Conservation (phyloP, 129 eudicot genomes). For the Tagetes patula region DNA sequence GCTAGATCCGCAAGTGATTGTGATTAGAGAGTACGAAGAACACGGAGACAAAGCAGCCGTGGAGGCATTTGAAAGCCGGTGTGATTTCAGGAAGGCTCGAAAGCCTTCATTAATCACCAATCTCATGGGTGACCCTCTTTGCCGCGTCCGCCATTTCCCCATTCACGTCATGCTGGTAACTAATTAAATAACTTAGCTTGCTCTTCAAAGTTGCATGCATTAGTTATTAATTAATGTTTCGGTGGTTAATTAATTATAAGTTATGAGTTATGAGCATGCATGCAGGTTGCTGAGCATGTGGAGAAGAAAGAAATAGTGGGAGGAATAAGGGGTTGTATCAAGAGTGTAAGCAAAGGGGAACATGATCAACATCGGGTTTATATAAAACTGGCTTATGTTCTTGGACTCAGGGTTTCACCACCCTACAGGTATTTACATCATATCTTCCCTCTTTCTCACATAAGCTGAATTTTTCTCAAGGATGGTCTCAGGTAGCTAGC, state of each 20-base stretch:
- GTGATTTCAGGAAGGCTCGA: background rate
- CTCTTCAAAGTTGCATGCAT: background rate
- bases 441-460: background rate
- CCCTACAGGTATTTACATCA: constrained; percentile 39
- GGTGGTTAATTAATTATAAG: too few species aligned
- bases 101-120: constrained; percentile 9
- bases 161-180: constrained; percentile 4
- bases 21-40: constrained; percentile 8
- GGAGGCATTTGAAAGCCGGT: constrained; percentile 1
- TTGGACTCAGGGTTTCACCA: constrained; percentile 63
- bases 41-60: background rate
- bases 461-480: too few species aligned
- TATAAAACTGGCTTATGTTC: constrained; percentile 56
- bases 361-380: constrained; percentile 23
- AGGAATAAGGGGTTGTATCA: constrained; percentile 58
- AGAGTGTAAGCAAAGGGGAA: constrained; percentile 50
- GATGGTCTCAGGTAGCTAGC: too few species aligned
- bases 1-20: background rate
- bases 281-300: constrained; percentile 63
- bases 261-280: too few species aligned
- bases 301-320: constrained; percentile 53
- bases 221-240: too few species aligned
- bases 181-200: background rate
- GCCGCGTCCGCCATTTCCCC: constrained; percentile 15
- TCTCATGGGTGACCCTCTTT: constrained; percentile 14